Evolutionary conservation across 2,329 filamentous ascomycete species (phyloP), one percentile per base, ranked within the genome.

Genomic region (Curvularia sp.): DNA sequence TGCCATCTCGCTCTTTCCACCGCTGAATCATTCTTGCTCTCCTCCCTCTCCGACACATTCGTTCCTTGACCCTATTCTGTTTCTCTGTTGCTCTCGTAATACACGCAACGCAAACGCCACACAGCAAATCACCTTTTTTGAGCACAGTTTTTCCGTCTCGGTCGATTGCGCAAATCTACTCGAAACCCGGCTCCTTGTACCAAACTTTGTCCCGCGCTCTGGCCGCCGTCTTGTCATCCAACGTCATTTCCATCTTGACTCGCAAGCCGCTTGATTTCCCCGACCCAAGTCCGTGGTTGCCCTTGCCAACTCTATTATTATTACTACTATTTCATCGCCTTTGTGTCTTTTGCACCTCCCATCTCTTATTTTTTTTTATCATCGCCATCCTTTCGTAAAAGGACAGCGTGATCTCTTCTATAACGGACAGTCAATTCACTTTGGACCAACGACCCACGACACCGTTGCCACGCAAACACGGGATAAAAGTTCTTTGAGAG

Each of bases 141-240:
- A 39, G 39, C 52, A 49, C 50, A 59, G 59, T 59, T 53, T 52
- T 45, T 55, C 58, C 53, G 19, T 36, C 59, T 66, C 60, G 43
- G 46, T 27, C 25, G 55, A 61, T 61, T 64, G 32, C 49, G 61
- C 46, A 60, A 60, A 67, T 57, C 49, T 43, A 61, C 61, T 25
- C 41, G 41, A 43, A 67, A 61, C 60, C 55, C 54, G 54, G 18
- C 19, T 23, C 42, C 39, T 27, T 55, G 49, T 21, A 59, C 42
- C 36, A 42, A 43, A 55, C 49, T 45, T 50, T 55, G 41, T 52
- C 47, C 41, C 19, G 41, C 21, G 41, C 48, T 47, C 23, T 30
- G 30, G 48, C 41, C 30, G 34, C 15, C 19, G 5, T 43, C 41
- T 49, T 49, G 39, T 47, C 48, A 34, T 41, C 43, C 28, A 36